phyloP scores from a whole-genome alignment of 352 stramenopile genomes.

The Peronosclerospora sorghi region DNA sequence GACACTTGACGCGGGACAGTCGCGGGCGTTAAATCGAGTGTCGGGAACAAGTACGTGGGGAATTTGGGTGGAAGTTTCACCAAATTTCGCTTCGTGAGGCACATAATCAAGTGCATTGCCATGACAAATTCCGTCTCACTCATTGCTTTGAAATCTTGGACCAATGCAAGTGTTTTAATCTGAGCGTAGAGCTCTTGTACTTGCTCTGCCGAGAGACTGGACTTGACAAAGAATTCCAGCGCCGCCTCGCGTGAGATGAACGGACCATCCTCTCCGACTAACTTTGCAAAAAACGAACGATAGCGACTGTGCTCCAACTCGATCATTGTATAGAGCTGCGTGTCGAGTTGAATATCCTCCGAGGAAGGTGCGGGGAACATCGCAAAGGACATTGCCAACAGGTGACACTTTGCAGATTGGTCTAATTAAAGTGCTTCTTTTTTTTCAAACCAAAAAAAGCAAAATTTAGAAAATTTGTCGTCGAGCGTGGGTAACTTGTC shows the following conservation, averaged over 20 bases:
- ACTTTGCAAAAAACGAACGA: constrained; percentile 43
- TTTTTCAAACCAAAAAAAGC: too few relatives aligned
- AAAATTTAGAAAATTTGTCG: too few relatives aligned
- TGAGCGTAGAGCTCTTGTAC: constrained; percentile 34
- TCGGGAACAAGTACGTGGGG: constrained; percentile 52
- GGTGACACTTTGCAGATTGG: too few relatives aligned
- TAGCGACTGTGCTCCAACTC: constrained; percentile 49
- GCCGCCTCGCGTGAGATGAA: constrained; percentile 18
- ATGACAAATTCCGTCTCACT: constrained; percentile 51
- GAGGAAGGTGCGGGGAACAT: constrained; percentile 1
- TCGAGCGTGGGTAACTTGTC: too few relatives aligned
- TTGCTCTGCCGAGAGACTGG: constrained; percentile 37
- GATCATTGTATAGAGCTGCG: constrained; percentile 49
- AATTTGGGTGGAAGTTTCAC: constrained; percentile 33
- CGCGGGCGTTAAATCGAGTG: constrained; percentile 32
- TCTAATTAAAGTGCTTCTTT: too few relatives aligned
- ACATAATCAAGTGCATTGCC: constrained; percentile 75
- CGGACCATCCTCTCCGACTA: constrained; percentile 14
- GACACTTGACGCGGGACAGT: not conserved
- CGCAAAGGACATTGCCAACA: constrained; percentile 7
- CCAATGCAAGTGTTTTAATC: constrained; percentile 33
- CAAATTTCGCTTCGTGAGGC: constrained; percentile 61
- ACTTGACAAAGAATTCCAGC: constrained; percentile 52
- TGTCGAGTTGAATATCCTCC: constrained; percentile 16
- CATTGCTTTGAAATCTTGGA: constrained; percentile 21